phyloP scores from a whole-genome alignment of 2,329 filamentous ascomycete species.

The Alternaria gansuensis region DNA sequence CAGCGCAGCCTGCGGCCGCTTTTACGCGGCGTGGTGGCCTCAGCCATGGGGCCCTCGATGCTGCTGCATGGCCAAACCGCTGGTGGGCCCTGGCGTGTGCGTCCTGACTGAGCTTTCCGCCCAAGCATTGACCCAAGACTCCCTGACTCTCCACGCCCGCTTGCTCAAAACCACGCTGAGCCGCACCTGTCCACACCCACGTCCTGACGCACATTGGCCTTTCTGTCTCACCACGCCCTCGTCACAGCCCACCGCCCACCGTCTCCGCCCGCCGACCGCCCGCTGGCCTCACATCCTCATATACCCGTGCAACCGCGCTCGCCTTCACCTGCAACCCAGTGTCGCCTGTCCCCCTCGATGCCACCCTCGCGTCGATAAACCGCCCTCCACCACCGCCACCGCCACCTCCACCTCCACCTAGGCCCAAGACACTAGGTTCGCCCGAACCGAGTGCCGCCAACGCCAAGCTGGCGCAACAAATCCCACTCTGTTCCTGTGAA shows the following conservation, averaged over 20 bases:
- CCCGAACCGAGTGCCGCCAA: slow-evolving; percentile 46
- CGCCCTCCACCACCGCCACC: slow-evolving; percentile 5
- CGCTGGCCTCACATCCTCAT: slow-evolving; percentile 1
- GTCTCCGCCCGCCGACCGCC: slow-evolving; percentile 17
- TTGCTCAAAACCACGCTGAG: slow-evolving; percentile 52
- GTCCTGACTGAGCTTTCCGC: slow-evolving; percentile 33
- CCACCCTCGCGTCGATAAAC: slow-evolving; percentile 12
- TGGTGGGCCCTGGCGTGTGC: slow-evolving; percentile 28
- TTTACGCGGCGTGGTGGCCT: slow-evolving; percentile 19
- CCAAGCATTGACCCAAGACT: slow-evolving; percentile 31
- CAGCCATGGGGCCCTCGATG: slow-evolving; percentile 23
- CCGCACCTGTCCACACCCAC: slow-evolving; percentile 39
- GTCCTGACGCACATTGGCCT: slow-evolving; percentile 30
- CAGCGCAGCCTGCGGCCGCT: slow-evolving; percentile 20
- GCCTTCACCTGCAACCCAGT: neutral
- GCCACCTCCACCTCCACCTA: slow-evolving; percentile 12
- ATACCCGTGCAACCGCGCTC: neutral
- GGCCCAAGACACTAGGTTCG: slow-evolving; percentile 44
- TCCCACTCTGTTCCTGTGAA: slow-evolving; percentile 47
- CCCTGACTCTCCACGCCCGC: slow-evolving; percentile 28
- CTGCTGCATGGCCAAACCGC: slow-evolving; percentile 25
- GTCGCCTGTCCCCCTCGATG: neutral
- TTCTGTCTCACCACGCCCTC: slow-evolving; percentile 35
- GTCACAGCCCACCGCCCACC: slow-evolving; percentile 16
- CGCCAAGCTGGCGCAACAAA: slow-evolving; percentile 53